Evolutionary conservation across 1,284 basidiomycete genomes (phyloP).

Genomic region (Tranzscheliella williamsii): DNA sequence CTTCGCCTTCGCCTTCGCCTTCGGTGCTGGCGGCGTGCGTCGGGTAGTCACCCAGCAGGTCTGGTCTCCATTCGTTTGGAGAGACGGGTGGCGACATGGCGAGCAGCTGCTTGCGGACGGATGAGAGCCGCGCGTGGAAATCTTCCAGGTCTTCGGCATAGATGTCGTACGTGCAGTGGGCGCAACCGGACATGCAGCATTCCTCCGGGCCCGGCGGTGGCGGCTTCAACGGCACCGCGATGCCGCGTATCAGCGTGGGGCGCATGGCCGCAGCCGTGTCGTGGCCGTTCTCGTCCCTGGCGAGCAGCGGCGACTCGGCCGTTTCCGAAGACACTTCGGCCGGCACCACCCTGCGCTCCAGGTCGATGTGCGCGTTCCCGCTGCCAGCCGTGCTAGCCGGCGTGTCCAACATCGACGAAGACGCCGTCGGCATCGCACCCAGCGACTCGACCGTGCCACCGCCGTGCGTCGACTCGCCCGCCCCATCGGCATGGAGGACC

Average conservation of each 20-base stretch:
- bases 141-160: constrained; percentile 76
- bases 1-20: background rate
- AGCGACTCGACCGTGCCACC: constrained; percentile 33
- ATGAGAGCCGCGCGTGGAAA: constrained; percentile 68
- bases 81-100: constrained; percentile 65
- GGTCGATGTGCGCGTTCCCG: constrained; percentile 69
- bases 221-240: constrained; percentile 44
- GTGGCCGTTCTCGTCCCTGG: constrained; percentile 82
- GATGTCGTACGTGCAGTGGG: constrained; percentile 82
- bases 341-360: constrained; percentile 2
- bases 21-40: background rate
- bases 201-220: constrained; percentile 63
- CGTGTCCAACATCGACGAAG: constrained; percentile 72
- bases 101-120: constrained; percentile 67
- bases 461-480: background rate
- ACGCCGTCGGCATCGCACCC: constrained; percentile 5
- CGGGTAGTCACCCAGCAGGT: constrained; percentile 61
- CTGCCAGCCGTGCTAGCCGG: constrained; percentile 77
- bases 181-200: constrained; percentile 90
- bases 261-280: constrained; percentile 5
- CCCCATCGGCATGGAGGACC: constrained; percentile 2
- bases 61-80: constrained; percentile 70
- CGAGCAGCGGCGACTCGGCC: constrained; percentile 71
- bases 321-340: constrained; percentile 8
- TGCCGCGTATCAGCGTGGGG: constrained; percentile 23